A percentile compares a stretch with the other conserved stretches of the same genome.
Evolutionary conservation across 108 stramenopile genomes (phyloP).

Genomic region (Nannochloropsis gaditana): DNA sequence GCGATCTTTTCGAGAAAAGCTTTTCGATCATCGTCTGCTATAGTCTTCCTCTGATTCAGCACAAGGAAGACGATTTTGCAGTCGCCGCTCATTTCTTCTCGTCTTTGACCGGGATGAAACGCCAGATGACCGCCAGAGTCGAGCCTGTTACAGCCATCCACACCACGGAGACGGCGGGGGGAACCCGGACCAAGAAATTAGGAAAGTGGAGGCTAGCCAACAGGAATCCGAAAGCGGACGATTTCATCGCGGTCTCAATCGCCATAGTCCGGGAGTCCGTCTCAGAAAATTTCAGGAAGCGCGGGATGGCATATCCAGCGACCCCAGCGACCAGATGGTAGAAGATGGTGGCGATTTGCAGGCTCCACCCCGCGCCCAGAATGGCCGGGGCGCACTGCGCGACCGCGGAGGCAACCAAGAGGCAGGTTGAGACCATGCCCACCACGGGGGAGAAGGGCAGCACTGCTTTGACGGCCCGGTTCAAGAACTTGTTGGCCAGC

Average conservation of each 20-base stretch:
- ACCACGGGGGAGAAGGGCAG: constrained; percentile 88
- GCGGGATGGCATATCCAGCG: constrained; percentile 76
- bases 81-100: neutral
- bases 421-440: constrained; percentile 86
- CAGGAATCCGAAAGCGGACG: constrained; percentile 91
- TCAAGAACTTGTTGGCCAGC: constrained; percentile 83
- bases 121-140: constrained; percentile 85
- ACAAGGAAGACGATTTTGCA: neutral
- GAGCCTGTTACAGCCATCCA: constrained; percentile 96
- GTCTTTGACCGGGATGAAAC: constrained; percentile 79
- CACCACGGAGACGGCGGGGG: constrained; percentile 89
- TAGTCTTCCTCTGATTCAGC: too few species aligned
- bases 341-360: constrained; percentile 68
- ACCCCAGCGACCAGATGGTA: constrained; percentile 88
- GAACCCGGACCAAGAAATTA: constrained; percentile 81
- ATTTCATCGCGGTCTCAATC: constrained; percentile 96
- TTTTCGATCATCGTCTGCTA: too few species aligned
- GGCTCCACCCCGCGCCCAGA: constrained; percentile 61
- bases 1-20: too few species aligned
- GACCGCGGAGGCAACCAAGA: constrained; percentile 88
- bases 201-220: constrained; percentile 95
- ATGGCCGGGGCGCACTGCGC: constrained; percentile 82
- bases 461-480: constrained; percentile 74
- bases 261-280: constrained; percentile 90
- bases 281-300: constrained; percentile 75